phyloP scores from a whole-genome alignment of 768 basidiomycete species.

The Lactarius trivialis region DNA sequence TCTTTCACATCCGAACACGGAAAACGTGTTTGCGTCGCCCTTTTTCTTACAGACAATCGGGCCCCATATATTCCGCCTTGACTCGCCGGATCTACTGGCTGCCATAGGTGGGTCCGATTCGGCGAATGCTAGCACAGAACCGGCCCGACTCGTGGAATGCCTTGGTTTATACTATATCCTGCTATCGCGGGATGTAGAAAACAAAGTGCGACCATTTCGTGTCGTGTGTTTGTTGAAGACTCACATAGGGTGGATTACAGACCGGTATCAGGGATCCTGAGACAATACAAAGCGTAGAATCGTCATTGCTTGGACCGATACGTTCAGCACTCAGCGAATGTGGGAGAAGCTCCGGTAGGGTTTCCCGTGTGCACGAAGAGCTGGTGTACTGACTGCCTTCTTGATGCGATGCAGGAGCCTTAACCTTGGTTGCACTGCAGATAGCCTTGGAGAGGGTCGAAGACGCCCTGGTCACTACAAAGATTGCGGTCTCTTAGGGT shows the following conservation, averaged over 20 bases:
- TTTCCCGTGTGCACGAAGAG: not conserved
- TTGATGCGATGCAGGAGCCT: conserved; percentile 21
- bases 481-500: not conserved
- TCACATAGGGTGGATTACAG: conserved; percentile 18
- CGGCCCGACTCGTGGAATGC: conserved; percentile 56
- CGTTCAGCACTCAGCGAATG: conserved; percentile 11
- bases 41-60: conserved; percentile 53
- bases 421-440: conserved; percentile 20
- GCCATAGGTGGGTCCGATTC: conserved; percentile 25
- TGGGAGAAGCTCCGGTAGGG: conserved; percentile 2
- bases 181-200: conserved; percentile 48
- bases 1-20: conserved; percentile 29
- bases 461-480: conserved; percentile 10
- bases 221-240: not conserved
- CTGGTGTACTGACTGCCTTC: not conserved
- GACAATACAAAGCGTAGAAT: conserved; percentile 9
- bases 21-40: conserved; percentile 48
- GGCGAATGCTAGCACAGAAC: conserved; percentile 51
- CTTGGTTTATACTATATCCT: conserved; percentile 65
- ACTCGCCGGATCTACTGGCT: conserved; percentile 47
- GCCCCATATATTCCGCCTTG: conserved; percentile 49
- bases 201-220: conserved; percentile 38
- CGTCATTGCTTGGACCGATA: conserved; percentile 10
- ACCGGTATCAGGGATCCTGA: conserved; percentile 28
- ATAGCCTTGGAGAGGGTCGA: conserved; percentile 23